Base-by-base conservation (phyloP, 768 basidiomycete genomes). In the Rhizopogon salebrosus region DNA sequence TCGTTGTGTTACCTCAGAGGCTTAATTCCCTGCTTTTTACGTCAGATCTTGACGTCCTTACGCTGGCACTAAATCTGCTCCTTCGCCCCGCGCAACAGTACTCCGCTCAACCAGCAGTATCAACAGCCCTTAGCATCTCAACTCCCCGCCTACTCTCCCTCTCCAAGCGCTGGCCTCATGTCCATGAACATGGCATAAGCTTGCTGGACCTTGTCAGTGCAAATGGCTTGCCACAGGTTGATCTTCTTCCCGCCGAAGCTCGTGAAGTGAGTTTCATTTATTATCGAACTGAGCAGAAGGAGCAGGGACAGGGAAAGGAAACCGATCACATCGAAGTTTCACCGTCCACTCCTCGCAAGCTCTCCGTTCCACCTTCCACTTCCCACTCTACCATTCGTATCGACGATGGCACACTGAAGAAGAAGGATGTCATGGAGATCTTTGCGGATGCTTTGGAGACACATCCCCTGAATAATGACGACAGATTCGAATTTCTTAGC, bases 41-140 rank as follows among this genome's bases (percentile, higher is more conserved):
- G 6, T 86, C 86, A 24, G 95, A 98, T 72, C 75, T 97, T 55
- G 92, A 97, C 63, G 77, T 98, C 40, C 77, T 98, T 39, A 81
- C 92, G 51, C 73, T 89, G 29, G 80, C 92, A 31, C 76, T 98
- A 54, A 87, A 89, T 59, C 80, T 98, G 41, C 75, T 97, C 45
- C 80, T 98, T 26, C 88, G 97, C 29, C 95, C 95, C 2, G 86
- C 92, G 4, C 95, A 98, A 63, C 95, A 98, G 65, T 98, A 97
- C 67, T 93, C 91, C 7, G 83, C 86, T 13, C 87, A 92, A 61
- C 87, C 89, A 8, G 83, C 91, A 11, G 85, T 95, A 48, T 87
- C 90, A 37, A 83, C 88, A 59, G 84, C 85, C 1, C 78, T 91
- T n/a, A 87, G 79, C 68, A 87, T 89, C 53, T 92, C 86, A 34